A percentile compares a stretch with the other conserved stretches of the same genome.
These are phyloP conservation scores for Filobasidium uniguttulatum DNA, from an alignment of 1,284 basidiomycete species.

Conservation along the genomic window DNA sequence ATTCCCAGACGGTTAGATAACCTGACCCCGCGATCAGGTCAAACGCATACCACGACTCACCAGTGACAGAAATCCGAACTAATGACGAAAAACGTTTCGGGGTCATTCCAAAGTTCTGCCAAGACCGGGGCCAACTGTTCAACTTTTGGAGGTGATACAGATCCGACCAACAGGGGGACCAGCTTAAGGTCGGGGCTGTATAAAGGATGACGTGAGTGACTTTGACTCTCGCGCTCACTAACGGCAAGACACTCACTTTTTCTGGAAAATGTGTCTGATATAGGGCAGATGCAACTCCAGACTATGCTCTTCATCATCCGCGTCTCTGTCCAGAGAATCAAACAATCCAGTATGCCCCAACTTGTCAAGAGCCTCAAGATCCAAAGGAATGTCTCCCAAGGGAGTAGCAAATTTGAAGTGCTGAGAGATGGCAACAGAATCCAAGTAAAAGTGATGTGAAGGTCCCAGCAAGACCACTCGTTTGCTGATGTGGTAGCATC, in stretches of 20 bases:
- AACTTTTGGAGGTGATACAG: slow-evolving; percentile 52
- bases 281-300: slow-evolving; percentile 97
- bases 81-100: slow-evolving; percentile 73
- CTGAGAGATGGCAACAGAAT: slow-evolving; percentile 69
- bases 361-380: slow-evolving; percentile 54
- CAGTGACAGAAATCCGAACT: slow-evolving; percentile 98
- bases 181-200: slow-evolving; percentile 48
- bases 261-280: slow-evolving; percentile 72
- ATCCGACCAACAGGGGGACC: slow-evolving; percentile 84
- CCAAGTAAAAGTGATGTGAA: slow-evolving; percentile 80
- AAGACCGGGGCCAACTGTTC: slow-evolving; percentile 53
- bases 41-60: slow-evolving; percentile 39
- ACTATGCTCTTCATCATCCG: slow-evolving; percentile 90
- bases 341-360: slow-evolving; percentile 60
- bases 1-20: no score
- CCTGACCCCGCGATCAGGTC: background rate
- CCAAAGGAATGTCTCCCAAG: slow-evolving; percentile 65
- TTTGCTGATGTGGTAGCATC: slow-evolving; percentile 44
- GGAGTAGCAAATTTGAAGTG: slow-evolving; percentile 74
- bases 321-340: slow-evolving; percentile 48
- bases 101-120: slow-evolving; percentile 60
- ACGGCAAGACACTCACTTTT: slow-evolving; percentile 37
- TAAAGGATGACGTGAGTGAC: background rate
- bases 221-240: background rate
- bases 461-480: slow-evolving; percentile 91